Evolutionary conservation across 1,139 yeast genomes (phyloP), one percentile per base, ranked within the genome.

Genomic region (Hyphopichia burtonii): DNA sequence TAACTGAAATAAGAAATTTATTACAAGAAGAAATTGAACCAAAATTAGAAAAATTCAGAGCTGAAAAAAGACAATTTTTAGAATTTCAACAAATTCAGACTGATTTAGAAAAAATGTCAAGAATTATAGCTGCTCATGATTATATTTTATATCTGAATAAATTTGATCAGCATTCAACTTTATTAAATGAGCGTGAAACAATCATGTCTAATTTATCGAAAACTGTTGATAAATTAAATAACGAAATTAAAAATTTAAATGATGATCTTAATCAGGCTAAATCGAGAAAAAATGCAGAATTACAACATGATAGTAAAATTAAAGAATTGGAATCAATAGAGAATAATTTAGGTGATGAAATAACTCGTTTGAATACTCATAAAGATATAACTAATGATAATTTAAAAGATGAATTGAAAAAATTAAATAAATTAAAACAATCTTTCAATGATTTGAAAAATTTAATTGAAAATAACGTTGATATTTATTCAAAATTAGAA

Each of bases 11-110:
- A 40, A 75, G 88, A 51, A 74, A 77, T 34, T 65, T 91, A 42
- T 68, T 93, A 44, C 71, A 72, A 22, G 96, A 91, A 56, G 98
- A 93, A 61, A 91, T 94, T 47, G 96, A 88, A 55, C 99, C 99
- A 4, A 90, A 90, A 58, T 72, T 94, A 39, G 94, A 86, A 44
- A 86, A 85, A 54, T 71, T 91, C 44, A 74, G 95, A 46, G 76
- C 77, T 43, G 96, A 93, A 55, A 91, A 90, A 66, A 77, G 95
- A 52, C 73, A 82, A 25, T 91, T 86, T 56, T 65, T 91, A 39
- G 98, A 91, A 55, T 91, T 76, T 60, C 97, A 93, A 64, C 90
- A 87, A 50, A 80, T 86, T 10, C 93, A 87, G 54, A 74, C 86
- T 9, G 93, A 89, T 53, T 70, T 87, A 48, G 98, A 93, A 61